These are phyloP conservation scores for Syzygium aqueum DNA, from an alignment of 345 rosid species.

Conservation along the genomic window DNA sequence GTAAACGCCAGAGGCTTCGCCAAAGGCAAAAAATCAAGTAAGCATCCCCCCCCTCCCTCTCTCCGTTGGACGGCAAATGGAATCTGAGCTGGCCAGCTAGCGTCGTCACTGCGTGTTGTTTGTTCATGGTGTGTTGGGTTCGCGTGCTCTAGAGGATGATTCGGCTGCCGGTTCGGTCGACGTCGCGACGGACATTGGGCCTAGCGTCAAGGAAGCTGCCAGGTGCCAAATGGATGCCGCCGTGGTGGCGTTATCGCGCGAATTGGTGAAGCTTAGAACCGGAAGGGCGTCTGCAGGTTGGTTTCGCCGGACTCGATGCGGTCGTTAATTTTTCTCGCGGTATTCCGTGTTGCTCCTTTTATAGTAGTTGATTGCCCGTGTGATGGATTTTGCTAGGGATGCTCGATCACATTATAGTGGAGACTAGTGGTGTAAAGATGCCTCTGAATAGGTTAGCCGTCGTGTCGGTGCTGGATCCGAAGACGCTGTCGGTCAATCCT, in stretches of 20 bases:
- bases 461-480: conserved; percentile 81
- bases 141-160: conserved; percentile 54
- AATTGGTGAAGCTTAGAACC: conserved; percentile 69
- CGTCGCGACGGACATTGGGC: conserved; percentile 52
- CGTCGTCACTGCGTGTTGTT: neutral
- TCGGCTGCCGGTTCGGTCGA: conserved; percentile 43
- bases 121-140: neutral
- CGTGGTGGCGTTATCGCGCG: conserved; percentile 60
- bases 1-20: conserved; percentile 64
- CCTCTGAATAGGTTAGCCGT: conserved; percentile 76
- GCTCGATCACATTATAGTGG: conserved; percentile 91
- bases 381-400: conserved; percentile 42
- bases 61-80: neutral
- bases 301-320: neutral
- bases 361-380: neutral
- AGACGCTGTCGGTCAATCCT: conserved; percentile 84
- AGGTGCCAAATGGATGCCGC: conserved; percentile 90
- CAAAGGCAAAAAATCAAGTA: conserved; percentile 70
- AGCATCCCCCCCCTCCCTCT: neutral
- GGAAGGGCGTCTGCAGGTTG: conserved; percentile 86
- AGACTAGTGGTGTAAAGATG: conserved; percentile 66
- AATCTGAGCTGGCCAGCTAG: neutral
- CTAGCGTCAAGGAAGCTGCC: conserved; percentile 51
- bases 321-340: neutral
- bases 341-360: neutral